Base-by-base conservation (phyloP, 805 yeast species). In the Myxozyma melibiosi region DNA sequence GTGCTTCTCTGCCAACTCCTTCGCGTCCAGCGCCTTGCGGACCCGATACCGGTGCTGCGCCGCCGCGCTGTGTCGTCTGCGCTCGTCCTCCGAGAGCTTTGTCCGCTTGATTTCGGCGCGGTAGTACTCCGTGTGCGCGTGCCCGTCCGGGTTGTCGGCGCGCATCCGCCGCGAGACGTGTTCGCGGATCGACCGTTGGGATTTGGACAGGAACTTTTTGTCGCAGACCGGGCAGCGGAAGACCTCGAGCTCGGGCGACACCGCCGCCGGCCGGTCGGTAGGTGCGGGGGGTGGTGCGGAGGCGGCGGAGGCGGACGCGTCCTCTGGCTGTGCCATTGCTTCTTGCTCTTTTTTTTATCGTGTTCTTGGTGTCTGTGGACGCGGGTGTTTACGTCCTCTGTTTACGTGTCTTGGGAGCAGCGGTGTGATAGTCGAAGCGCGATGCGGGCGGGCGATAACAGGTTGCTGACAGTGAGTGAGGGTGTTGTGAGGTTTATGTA, bases 201-300 rank as follows among this genome's bases (percentile, higher is more conserved):
- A 40, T 34, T 55, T 55, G n/a, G 53, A 48, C n/a, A 56, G 40
- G 42, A 56, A 56, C 42, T 55, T 55, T 37, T 56, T 56, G 22
- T 52, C 60, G 45, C 60, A 56, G 20, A 56, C 60, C 5, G 60
- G 60, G 27, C 60, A 56, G 14, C 45, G 49, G 37, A 42, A 56
- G 9, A 55, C 58, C 13, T 43, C 55, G 13, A 55, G 48, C 22
- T 50, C 58, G 9, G 51, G 43, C 9, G 40, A 14, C 14, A 16
- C 33, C 14, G 33, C 8, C 6, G 43, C 22, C 24, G 50, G 30
- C 22, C 33, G 37, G 25, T 45, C 50, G 14, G 33, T 11, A 24
- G 16, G 31, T 14, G 20, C 6, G 50, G 31, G 20, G 18, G 33
- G 24, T 22, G 40, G 40, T 34, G n/a, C n/a, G n/a, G n/a, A n/a